Evolutionary conservation across 176 grass and related monocot species (phyloP).

Genomic region (Oryza australiensis): DNA sequence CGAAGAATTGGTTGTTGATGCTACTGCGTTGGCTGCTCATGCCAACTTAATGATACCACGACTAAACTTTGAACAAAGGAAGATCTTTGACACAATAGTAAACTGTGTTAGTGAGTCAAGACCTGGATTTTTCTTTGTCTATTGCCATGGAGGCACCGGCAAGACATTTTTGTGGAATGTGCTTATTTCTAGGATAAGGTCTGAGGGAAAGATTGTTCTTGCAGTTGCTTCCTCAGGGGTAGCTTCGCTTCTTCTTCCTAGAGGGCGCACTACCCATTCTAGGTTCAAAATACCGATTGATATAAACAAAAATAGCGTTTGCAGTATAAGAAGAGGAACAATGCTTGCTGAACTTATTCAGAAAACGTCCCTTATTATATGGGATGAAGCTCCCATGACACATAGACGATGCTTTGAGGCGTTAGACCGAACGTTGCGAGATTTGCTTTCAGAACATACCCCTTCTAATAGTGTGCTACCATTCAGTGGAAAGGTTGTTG

Average conservation of each 20-base stretch:
- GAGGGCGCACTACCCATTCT: neutral
- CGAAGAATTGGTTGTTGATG: too few relatives aligned
- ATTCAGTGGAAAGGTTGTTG: too few relatives aligned
- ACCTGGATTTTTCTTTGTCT: too few relatives aligned
- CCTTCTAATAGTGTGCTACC: too few relatives aligned
- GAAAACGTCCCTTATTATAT: too few relatives aligned
- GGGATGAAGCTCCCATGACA: too few relatives aligned
- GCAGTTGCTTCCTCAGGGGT: neutral
- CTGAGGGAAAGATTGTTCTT: neutral
- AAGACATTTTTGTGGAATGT: constrained; percentile 20
- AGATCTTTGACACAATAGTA: neutral
- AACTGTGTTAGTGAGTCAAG: too few relatives aligned
- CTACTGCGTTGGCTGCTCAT: too few relatives aligned
- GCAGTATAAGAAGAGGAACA: neutral
- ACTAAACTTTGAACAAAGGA: neutral
- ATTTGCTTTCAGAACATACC: too few relatives aligned
- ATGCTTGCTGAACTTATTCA: neutral
- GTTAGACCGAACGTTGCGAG: too few relatives aligned
- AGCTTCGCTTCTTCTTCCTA: neutral
- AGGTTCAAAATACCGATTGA: constrained; percentile 31
- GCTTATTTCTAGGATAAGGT: neutral
- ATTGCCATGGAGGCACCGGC: neutral
- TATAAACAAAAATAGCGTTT: neutral
- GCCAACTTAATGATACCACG: too few relatives aligned
- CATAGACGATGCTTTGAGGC: too few relatives aligned